A percentile compares a stretch with the other conserved stretches of the same genome.
phyloP scores from a whole-genome alignment of 306 rosid species.

The Medicago lupulina region DNA sequence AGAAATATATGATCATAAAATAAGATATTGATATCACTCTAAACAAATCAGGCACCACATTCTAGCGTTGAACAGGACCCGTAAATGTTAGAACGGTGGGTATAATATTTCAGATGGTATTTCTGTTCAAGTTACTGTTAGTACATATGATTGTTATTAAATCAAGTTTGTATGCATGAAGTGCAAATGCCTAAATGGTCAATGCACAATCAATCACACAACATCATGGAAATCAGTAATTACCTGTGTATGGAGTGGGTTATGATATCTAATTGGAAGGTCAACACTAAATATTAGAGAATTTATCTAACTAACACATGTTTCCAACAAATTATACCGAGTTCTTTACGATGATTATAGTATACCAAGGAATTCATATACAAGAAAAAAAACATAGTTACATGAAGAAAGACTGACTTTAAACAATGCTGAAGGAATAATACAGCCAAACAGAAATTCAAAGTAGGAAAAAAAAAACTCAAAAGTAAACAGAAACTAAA shows the following conservation, averaged over 20 bases:
- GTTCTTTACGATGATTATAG: no score
- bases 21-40: conserved; percentile 10
- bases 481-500: conserved; percentile 9
- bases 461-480: neutral
- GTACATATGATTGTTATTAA: neutral
- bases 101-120: neutral
- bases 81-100: neutral
- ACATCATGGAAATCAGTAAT: conserved; percentile 22
- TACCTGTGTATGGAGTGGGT: neutral
- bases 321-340: no score
- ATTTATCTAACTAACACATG: neutral
- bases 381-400: neutral
- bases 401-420: conserved; percentile 9
- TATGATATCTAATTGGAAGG: neutral
- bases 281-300: conserved; percentile 4
- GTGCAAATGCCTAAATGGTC: no score
- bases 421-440: conserved; percentile 17
- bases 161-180: neutral
- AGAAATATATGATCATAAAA: conserved; percentile 4
- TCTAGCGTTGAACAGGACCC: neutral
- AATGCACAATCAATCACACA: neutral
- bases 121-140: conserved; percentile 3
- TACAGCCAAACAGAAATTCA: neutral
- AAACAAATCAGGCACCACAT: conserved; percentile 31
- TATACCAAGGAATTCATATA: neutral